Evolutionary conservation across 2,329 filamentous ascomycete genomes (phyloP).

Genomic region (Parastagonospora avenae): DNA sequence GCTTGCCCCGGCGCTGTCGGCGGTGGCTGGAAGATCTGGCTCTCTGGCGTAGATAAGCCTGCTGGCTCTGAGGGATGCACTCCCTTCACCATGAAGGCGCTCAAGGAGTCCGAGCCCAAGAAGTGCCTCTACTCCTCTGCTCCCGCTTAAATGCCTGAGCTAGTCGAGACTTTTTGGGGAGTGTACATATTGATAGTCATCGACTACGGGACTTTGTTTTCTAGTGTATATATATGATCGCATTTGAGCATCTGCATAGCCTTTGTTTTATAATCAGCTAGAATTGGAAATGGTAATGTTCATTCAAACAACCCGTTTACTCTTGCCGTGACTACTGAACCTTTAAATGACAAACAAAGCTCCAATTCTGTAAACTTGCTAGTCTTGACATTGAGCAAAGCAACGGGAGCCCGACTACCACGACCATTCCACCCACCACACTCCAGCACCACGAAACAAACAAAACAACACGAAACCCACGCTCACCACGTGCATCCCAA

Average conservation of each 20-base stretch:
- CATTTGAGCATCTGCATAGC: constrained; percentile 7
- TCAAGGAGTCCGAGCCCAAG: constrained; percentile 9
- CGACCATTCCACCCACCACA: no score
- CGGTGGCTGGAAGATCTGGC: background rate
- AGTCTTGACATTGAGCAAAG: no score
- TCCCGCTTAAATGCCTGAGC: constrained; percentile 4
- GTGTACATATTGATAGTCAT: background rate
- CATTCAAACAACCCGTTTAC: background rate
- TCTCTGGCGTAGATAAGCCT: background rate
- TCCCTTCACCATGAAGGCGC: constrained; percentile 4
- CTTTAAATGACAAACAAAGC: no score
- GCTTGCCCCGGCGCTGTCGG: background rate
- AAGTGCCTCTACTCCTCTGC: constrained; percentile 8
- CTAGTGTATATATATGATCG: constrained; percentile 2
- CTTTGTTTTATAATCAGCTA: constrained; percentile 3
- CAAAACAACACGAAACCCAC: no score
- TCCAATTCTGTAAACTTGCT: no score
- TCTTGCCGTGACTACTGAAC: constrained; percentile 1
- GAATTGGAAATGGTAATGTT: constrained; percentile 2
- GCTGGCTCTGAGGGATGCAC: constrained; percentile 2
- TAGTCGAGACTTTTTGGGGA: background rate
- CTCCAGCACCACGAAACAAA: no score
- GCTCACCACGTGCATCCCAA: no score
- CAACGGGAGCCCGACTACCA: no score
- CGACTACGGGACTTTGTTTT: background rate